phyloP scores from a whole-genome alignment of 2,329 filamentous ascomycete genomes.

The Sarocladium oryzae region DNA sequence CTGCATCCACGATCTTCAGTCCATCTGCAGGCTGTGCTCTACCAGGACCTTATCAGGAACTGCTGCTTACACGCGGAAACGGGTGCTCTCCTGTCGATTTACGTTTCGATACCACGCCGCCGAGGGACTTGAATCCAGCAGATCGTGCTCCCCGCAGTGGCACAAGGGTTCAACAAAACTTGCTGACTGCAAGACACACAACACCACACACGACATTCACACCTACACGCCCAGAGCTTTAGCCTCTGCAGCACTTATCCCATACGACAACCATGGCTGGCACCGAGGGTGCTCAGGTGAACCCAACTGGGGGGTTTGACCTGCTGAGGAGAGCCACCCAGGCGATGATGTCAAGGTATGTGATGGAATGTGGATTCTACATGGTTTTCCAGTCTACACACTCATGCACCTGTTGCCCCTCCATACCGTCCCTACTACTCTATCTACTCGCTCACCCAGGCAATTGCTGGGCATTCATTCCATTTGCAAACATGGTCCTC shows the following conservation, averaged over 20 bases:
- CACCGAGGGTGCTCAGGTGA: constrained; percentile 35
- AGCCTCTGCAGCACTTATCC: background rate
- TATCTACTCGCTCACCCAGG: background rate
- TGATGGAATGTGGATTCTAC: constrained; percentile 20
- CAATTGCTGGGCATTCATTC: constrained; percentile 1
- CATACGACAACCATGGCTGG: constrained; percentile 37
- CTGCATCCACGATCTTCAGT: background rate
- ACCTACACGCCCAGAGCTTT: background rate
- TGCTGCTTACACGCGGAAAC: no score
- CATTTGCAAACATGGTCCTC: background rate
- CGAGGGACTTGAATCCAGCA: background rate
- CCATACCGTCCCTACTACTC: background rate
- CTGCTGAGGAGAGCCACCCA: constrained; percentile 55
- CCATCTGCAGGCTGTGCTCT: no score
- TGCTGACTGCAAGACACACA: background rate
- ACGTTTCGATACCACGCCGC: no score
- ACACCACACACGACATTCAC: background rate
- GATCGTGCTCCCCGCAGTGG: background rate
- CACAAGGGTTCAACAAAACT: constrained; percentile 1
- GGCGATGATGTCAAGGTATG: constrained; percentile 58
- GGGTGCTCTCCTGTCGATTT: no score
- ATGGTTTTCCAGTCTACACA: constrained; percentile 16
- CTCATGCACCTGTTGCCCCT: constrained; percentile 2
- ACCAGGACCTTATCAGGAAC: no score
- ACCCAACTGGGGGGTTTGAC: constrained; percentile 42